Conservation (phyloP, 768 basidiomycete species). For the Russula ochroleuca region DNA sequence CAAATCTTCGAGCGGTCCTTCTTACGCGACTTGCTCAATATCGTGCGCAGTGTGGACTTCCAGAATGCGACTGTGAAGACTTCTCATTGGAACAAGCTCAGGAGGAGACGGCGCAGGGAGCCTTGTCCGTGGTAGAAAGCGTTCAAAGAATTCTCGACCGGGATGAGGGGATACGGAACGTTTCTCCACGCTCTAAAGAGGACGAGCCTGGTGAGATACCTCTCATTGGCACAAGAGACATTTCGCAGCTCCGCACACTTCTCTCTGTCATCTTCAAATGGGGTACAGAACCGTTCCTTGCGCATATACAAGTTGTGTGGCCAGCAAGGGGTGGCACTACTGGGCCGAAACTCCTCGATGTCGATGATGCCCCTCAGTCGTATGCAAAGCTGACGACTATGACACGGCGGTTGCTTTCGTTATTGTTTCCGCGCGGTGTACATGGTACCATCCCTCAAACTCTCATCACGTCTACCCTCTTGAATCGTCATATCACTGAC, state of each 20-base stretch:
- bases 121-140: conserved; percentile 23
- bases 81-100: conserved; percentile 21
- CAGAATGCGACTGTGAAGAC: conserved; percentile 3
- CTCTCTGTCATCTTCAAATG: conserved; percentile 68
- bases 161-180: background rate
- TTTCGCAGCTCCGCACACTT: conserved; percentile 57
- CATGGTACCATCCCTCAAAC: conserved; percentile 52
- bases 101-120: conserved; percentile 22
- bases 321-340: conserved; percentile 31
- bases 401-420: conserved; percentile 41
- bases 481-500: conserved; percentile 56
- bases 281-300: conserved; percentile 56
- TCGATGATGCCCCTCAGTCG: conserved; percentile 42
- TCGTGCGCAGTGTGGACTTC: conserved; percentile 18
- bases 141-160: conserved; percentile 26
- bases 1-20: conserved; percentile 22
- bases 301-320: conserved; percentile 42
- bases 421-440: conserved; percentile 53
- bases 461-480: conserved; percentile 52
- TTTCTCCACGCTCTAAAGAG: background rate
- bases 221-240: conserved; percentile 62
- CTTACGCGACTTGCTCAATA: conserved; percentile 22
- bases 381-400: conserved; percentile 44
- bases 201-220: conserved; percentile 29
- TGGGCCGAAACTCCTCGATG: conserved; percentile 43